A percentile compares a stretch with the other conserved stretches of the same genome.
These are phyloP conservation scores for Lotmaria passim DNA, from an alignment of 208 protist species.

Conservation along the genomic window DNA sequence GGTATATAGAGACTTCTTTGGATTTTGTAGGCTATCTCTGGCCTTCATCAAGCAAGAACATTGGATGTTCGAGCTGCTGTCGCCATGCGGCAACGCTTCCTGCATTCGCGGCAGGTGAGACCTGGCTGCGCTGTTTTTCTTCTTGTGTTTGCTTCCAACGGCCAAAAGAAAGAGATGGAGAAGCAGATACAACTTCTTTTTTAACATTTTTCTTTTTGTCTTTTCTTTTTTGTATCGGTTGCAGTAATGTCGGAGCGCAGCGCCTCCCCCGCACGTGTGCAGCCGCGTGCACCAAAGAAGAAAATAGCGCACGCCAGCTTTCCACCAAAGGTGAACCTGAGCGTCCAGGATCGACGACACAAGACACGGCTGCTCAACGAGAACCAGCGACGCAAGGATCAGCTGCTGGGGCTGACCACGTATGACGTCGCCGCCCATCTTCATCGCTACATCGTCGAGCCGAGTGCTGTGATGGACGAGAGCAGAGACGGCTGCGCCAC, in stretches of 20 bases:
- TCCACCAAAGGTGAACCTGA: slow-evolving; percentile 40
- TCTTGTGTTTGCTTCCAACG: too few relatives aligned
- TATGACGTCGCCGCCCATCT: slow-evolving; percentile 60
- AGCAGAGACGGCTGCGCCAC: slow-evolving; percentile 6
- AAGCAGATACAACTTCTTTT: background rate
- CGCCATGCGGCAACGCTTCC: too few relatives aligned
- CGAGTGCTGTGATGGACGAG: slow-evolving; percentile 46
- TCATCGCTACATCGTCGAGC: slow-evolving; percentile 31
- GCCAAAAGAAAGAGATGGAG: too few relatives aligned
- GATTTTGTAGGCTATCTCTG: too few relatives aligned
- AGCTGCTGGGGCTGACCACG: slow-evolving; percentile 55
- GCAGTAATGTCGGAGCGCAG: slow-evolving; percentile 1
- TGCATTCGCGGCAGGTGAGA: too few relatives aligned
- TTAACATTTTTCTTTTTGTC: background rate
- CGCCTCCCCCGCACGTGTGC: background rate
- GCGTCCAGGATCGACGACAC: slow-evolving; percentile 72
- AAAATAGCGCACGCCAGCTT: background rate
- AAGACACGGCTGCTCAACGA: slow-evolving; percentile 60
- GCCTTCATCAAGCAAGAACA: too few relatives aligned
- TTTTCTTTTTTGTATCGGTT: background rate
- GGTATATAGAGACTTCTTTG: too few relatives aligned
- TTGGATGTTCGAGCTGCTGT: too few relatives aligned
- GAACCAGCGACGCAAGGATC: slow-evolving; percentile 54
- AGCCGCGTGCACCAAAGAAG: slow-evolving; percentile 8
- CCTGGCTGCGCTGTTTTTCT: too few relatives aligned